Conservation (phyloP, 2,329 filamentous ascomycete species). For the Metarhizium brunneum region DNA sequence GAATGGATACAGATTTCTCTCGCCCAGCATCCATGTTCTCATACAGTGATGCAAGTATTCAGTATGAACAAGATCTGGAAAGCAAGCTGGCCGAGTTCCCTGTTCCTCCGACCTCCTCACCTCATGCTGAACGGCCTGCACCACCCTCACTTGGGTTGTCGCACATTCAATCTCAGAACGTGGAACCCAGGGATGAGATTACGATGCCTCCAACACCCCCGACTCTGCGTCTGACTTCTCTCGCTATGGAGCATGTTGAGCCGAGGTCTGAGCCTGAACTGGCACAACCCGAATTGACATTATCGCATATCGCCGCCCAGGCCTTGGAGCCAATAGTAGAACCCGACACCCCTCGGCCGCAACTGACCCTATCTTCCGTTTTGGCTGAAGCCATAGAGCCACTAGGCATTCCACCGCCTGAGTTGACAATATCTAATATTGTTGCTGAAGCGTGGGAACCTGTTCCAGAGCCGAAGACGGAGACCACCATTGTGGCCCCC, state of each 20-base stretch:
- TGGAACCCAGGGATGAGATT: slow-evolving; percentile 33
- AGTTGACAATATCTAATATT: slow-evolving; percentile 23
- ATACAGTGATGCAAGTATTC: slow-evolving; percentile 44
- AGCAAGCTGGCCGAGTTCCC: slow-evolving; percentile 46
- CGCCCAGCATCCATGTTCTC: slow-evolving; percentile 38
- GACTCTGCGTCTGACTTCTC: slow-evolving; percentile 16
- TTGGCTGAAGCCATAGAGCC: slow-evolving; percentile 19
- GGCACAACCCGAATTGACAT: slow-evolving; percentile 8
- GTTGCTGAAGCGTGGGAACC: slow-evolving; percentile 17
- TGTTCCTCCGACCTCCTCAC: slow-evolving; percentile 37
- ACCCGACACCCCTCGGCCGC: slow-evolving; percentile 15
- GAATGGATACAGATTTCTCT: slow-evolving; percentile 18
- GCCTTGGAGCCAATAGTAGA: slow-evolving; percentile 16
- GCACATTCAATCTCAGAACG: slow-evolving; percentile 31
- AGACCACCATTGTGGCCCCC: background rate
- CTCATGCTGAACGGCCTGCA: slow-evolving; percentile 18
- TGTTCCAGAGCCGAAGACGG: slow-evolving; percentile 14
- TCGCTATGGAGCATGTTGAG: slow-evolving; percentile 21
- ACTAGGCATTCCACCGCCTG: slow-evolving; percentile 12
- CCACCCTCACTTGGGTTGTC: slow-evolving; percentile 33
- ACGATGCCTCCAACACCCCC: slow-evolving; percentile 20
- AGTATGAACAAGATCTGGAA: slow-evolving; percentile 40
- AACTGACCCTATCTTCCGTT: slow-evolving; percentile 17
- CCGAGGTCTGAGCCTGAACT: slow-evolving; percentile 10
- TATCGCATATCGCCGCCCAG: slow-evolving; percentile 17